These are phyloP conservation scores for Neurospora sp. DNA, from an alignment of 495 filamentous ascomycete genomes.

Conservation along the genomic window DNA sequence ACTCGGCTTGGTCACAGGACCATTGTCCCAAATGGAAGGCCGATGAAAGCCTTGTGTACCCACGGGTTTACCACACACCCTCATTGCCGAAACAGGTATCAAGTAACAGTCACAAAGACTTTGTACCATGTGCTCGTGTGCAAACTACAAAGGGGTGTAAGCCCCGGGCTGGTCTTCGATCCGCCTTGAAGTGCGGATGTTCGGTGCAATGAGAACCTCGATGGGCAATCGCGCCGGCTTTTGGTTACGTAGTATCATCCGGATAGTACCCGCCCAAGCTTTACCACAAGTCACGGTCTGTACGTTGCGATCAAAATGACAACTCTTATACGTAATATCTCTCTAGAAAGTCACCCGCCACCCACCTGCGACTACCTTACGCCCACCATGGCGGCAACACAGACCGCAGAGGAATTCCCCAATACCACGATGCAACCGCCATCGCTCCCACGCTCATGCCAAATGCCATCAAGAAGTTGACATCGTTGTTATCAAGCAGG, in stretches of 20 bases:
- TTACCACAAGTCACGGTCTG: not conserved
- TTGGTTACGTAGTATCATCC: not conserved
- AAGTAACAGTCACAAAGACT: not conserved
- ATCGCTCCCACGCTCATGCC: slow-evolving; percentile 74
- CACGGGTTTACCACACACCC: not conserved
- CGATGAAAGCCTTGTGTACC: not conserved
- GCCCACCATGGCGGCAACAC: slow-evolving; percentile 14
- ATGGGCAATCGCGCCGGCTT: not conserved
- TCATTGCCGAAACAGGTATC: not conserved
- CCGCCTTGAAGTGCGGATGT: not conserved
- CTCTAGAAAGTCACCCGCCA: not conserved
- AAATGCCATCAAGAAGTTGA: slow-evolving; percentile 83
- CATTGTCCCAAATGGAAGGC: not conserved
- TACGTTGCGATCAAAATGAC: not conserved
- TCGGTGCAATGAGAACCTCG: not conserved
- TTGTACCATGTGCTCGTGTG: not conserved
- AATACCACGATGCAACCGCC: slow-evolving; percentile 45
- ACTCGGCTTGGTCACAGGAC: not conserved
- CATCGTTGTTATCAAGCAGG: slow-evolving; percentile 83
- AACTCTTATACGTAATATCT: not conserved
- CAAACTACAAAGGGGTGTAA: not conserved
- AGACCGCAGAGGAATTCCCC: slow-evolving; percentile 34
- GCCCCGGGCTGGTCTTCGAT: not conserved
- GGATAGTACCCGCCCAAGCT: not conserved
- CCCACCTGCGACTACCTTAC: not conserved